A percentile compares a stretch with the other conserved stretches of the same genome.
phyloP scores from a whole-genome alignment of 2,329 filamentous ascomycete genomes.

The Aspergillus sp. region DNA sequence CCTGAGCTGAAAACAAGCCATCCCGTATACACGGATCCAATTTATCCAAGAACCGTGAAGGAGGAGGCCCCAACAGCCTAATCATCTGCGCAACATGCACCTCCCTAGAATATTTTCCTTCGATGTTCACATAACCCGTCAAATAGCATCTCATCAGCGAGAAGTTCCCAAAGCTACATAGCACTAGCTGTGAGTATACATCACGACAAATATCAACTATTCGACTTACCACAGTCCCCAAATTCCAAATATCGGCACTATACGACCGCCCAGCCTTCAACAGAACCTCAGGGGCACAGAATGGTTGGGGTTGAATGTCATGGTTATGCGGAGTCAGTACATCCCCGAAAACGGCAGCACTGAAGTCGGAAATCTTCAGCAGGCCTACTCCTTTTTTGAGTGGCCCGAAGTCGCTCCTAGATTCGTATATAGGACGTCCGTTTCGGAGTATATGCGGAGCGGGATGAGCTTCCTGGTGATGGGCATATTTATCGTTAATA shows the following conservation, averaged over 20 bases:
- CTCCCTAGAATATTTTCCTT: constrained; percentile 20
- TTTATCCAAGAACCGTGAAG: constrained; percentile 16
- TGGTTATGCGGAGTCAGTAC: constrained; percentile 38
- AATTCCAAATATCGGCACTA: constrained; percentile 39
- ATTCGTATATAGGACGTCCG: constrained; percentile 30
- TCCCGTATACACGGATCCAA: constrained; percentile 5
- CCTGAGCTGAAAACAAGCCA: constrained; percentile 17
- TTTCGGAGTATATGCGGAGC: constrained; percentile 23
- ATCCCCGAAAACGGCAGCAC: constrained; percentile 29
- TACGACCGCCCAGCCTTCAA: constrained; percentile 33
- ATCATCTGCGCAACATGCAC: constrained; percentile 29
- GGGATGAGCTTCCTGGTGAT: constrained; percentile 24
- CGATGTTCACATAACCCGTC: constrained; percentile 15
- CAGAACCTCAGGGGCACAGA: constrained; percentile 36
- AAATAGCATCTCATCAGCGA: constrained; percentile 33
- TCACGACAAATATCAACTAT: not conserved
- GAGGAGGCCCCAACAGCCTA: constrained; percentile 26
- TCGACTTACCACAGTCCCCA: constrained; percentile 29
- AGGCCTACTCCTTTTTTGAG: constrained; percentile 23
- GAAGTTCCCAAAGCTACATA: constrained; percentile 35
- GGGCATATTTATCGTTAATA: constrained; percentile 27
- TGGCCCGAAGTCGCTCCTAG: constrained; percentile 29
- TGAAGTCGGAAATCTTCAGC: constrained; percentile 34
- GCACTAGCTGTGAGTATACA: not conserved
- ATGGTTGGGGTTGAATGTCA: constrained; percentile 44